Evolutionary conservation across 495 filamentous ascomycete genomes (phyloP), one percentile per base, ranked within the genome.

Genomic region (Entonaema liquescens): DNA sequence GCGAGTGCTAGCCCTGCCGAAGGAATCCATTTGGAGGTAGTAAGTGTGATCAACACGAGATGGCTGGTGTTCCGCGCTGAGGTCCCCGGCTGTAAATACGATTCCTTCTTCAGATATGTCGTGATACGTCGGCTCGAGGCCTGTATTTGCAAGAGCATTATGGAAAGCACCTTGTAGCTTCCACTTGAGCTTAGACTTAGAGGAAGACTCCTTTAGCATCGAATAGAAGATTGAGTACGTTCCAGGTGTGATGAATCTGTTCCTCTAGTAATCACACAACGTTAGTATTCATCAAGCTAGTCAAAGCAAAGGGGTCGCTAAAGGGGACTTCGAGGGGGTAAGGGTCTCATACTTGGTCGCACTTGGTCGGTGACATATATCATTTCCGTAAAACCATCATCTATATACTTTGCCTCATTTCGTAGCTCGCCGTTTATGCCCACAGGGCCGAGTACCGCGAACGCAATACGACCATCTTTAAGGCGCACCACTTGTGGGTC

Each of bases 181-280:
- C 69, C 70, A 75, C 3, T 23, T n/a, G 21, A 59, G 65, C 12
- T 65, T 63, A 0, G 26, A 36, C n/a, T n/a, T n/a, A n/a, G n/a
- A n/a, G n/a, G n/a, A n/a, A n/a, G n/a, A n/a, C 12, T 65, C 71
- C 55, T 59, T 49, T 1, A 78, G 59, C 11, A 62, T 68, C 15
- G 75, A 73, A 61, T 75, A 79, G 67, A 76, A 77, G 15, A 79
- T 64, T 11, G 65, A 55, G 42, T 71, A 65, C 17, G 54, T 68
- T 9, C 71, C 42, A 8, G 57, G 61, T 13, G 69, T 62, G 13
- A 55, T 13, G 8, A n/a, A 55, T 3, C 2, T 1, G 8, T 12
- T 6, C 3, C 1, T 0, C 49, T 63, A 35, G 62, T 71, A 23
- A 38, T 2, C 21, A 5, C 5, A 12, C 38, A 19, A 50, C 42